Evolutionary conservation across 257 asterid genomes (phyloP), one percentile per base, ranked within the genome.

Genomic region (Cordia subcordata): DNA sequence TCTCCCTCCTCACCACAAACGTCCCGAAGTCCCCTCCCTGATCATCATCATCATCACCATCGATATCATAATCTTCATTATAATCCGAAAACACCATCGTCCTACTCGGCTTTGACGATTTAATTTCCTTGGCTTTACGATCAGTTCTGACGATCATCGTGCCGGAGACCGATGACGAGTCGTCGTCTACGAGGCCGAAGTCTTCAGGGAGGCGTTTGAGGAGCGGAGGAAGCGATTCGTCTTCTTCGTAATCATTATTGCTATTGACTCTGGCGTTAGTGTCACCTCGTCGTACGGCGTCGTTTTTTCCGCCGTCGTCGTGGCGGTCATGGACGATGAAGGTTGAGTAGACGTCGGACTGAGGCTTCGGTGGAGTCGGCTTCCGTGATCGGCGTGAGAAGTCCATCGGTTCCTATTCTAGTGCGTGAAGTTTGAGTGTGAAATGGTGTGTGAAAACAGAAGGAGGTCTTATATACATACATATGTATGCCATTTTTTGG

Each of bases 171-270:
- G 96, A 82, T 27, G 65, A 58, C 65, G n/a, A n/a, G 47, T 79
- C 94, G 4, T 82, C 83, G 18, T 75, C 37, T 49, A 58, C 73
- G 51, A 65, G 53, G 27, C 91, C 95, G 54, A 91, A 91, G 76
- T 87, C 98, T 63, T 91, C 88, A n/a, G 97, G 96, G 42, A 86
- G 83, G 77, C 90, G 85, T 61, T 86, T 86, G 60, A 88, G 73
- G 13, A 92, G 54, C 49, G 97, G 96, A 63, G 99, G 97, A 19
- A 92, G 94, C 0, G 87, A 82, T 23, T 82, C 94, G 33, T 75
- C 68, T 10, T 51, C 58, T 8, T 53, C 67, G 21, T n/a, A n/a
- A n/a, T n/a, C n/a, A n/a, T n/a, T n/a, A n/a, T n/a, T n/a, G n/a
- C n/a, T n/a, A n/a, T n/a, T n/a, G n/a, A n/a, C n/a, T n/a, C n/a